Base-by-base conservation (phyloP, 2,329 filamentous ascomycete genomes). In the Penicillium concentricum region DNA sequence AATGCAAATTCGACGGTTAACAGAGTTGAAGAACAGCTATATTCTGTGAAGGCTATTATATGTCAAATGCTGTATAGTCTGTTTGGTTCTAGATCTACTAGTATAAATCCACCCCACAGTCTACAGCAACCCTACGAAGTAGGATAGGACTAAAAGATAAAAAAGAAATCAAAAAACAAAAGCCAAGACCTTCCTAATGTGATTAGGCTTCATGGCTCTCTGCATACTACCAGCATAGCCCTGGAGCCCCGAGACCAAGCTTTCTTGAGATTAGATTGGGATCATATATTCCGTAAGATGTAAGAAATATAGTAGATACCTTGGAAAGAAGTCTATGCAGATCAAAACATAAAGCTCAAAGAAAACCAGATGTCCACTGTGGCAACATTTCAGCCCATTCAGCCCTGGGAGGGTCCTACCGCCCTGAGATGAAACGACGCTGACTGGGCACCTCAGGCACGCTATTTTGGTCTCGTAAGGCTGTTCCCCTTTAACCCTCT, bases 401-500 rank as follows among this genome's bases (percentile, higher is more conserved):
- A 57, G 54, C 54, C 43, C 54, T 51, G 43, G 39, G 15, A 35
- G 16, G 16, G 12, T 26, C 48, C 54, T 54, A 63, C 62, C 62
- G 62, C 62, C 61, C 46, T 56, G 20, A 46, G 54, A 15, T 46
- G 54, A 56, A 28, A 22, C 30, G 20, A 37, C 38, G 50, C 41
- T 63, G 57, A 60, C 53, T 64, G 62, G 62, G 52, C 49, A 56
- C 61, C 51, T 56, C 57, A 60, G 62, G 46, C 56, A 63, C 54
- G 39, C 59, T 62, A 63, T 58, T 61, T 55, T 56, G 50, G 50
- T 54, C 57, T 54, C 48, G 63, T 65, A 64, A 67, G 65, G 64
- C 60, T 61, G 56, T 63, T 51, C 63, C 61, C 57, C 56, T 65
- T 57, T 64, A 65, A 59, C 62, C 60, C 57, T 59, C 62, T 60